A percentile compares a stretch with the other conserved stretches of the same genome.
phyloP scores from a whole-genome alignment of 257 asterid genomes.

The Schizonepeta tenuifolia region DNA sequence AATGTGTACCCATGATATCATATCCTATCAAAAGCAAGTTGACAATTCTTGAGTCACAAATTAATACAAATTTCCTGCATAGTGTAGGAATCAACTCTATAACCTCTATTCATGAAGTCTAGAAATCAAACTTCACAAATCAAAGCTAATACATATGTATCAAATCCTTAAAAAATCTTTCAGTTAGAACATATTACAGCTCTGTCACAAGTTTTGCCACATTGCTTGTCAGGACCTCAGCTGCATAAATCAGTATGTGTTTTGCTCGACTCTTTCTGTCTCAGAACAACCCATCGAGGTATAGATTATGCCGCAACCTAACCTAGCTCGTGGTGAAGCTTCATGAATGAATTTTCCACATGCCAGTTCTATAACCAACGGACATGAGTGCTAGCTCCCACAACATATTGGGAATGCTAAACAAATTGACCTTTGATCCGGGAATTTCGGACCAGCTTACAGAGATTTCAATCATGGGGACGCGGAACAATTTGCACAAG shows the following conservation, averaged over 20 bases:
- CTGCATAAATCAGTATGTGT: constrained; percentile 23
- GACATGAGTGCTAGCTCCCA: constrained; percentile 98
- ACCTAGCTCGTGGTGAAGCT: constrained; percentile 13
- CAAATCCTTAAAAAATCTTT: constrained; percentile 3
- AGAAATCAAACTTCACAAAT: constrained; percentile 7
- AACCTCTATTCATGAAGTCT: constrained; percentile 8
- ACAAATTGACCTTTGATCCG: constrained; percentile 83
- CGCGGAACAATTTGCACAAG: constrained; percentile 66
- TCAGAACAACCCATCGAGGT: constrained; percentile 14
- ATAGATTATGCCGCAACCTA: neutral
- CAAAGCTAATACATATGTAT: constrained; percentile 5
- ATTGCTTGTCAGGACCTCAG: neutral
- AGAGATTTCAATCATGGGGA: constrained; percentile 83
- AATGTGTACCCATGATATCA: neutral
- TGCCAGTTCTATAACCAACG: constrained; percentile 82
- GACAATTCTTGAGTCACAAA: neutral
- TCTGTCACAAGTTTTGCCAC: constrained; percentile 17
- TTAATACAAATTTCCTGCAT: neutral
- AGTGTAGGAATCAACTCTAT: neutral
- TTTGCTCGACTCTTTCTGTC: constrained; percentile 10
- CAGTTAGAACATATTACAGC: constrained; percentile 23
- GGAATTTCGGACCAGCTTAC: constrained; percentile 94
- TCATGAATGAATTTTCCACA: constrained; percentile 78
- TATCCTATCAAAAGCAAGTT: neutral
- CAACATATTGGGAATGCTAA: constrained; percentile 92